phyloP scores from a whole-genome alignment of 2,329 filamentous ascomycete genomes.

The Botrytis porri region DNA sequence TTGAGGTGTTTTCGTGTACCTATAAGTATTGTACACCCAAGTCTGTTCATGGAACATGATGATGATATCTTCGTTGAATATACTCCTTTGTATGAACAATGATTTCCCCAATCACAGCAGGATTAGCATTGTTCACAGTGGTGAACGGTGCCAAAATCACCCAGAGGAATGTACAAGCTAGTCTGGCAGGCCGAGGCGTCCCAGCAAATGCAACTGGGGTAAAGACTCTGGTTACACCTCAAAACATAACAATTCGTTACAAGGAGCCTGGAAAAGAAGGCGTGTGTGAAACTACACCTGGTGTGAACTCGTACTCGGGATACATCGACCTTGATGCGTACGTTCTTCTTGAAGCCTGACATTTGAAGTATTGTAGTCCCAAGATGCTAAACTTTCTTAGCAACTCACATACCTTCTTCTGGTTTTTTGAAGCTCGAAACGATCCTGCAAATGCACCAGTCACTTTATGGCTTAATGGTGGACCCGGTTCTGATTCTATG shows the following conservation, averaged over 20 bases:
- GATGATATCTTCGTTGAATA: neutral
- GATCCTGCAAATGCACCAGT: slow-evolving; percentile 47
- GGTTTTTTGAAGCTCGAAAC: slow-evolving; percentile 51
- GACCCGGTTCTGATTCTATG: slow-evolving; percentile 51
- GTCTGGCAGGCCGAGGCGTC: slow-evolving; percentile 38
- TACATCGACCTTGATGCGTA: slow-evolving; percentile 33
- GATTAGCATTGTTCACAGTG: slow-evolving; percentile 21
- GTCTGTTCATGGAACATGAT: no score
- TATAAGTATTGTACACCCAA: slow-evolving; percentile 7
- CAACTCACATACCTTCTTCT: slow-evolving; percentile 45
- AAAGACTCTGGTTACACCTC: slow-evolving; percentile 41
- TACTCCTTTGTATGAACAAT: slow-evolving; percentile 2
- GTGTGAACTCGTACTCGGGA: slow-evolving; percentile 35
- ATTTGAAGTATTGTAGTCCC: slow-evolving; percentile 13
- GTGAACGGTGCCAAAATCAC: slow-evolving; percentile 23
- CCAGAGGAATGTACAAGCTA: slow-evolving; percentile 29
- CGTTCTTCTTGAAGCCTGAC: neutral
- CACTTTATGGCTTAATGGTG: slow-evolving; percentile 54
- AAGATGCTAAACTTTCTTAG: neutral
- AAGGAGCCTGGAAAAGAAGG: slow-evolving; percentile 44
- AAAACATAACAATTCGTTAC: slow-evolving; percentile 44
- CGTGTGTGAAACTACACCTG: slow-evolving; percentile 34
- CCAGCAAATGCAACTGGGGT: slow-evolving; percentile 42
- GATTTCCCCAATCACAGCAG: slow-evolving; percentile 20
- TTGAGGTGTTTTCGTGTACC: neutral